Conservation (phyloP, 108 stramenopile genomes). For the Cyclotella choctawhatcheeana region DNA sequence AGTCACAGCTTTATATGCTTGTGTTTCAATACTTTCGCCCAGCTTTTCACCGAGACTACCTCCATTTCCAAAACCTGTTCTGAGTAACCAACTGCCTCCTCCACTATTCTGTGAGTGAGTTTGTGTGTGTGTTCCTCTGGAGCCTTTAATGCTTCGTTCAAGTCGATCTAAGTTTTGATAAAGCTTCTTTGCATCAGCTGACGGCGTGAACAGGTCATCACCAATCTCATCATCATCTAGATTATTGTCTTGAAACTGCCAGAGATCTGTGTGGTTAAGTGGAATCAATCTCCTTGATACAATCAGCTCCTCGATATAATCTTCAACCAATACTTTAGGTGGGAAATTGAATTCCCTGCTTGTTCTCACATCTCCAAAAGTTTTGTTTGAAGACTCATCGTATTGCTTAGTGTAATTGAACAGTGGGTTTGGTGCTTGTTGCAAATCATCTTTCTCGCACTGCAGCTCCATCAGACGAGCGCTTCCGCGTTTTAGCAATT, state of each 20-base stretch:
- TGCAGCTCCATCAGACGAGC: conserved; percentile 66
- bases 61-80: conserved; percentile 74
- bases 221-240: conserved; percentile 72
- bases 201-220: conserved; percentile 65
- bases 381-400: conserved; percentile 43
- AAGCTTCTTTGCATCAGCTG: conserved; percentile 64
- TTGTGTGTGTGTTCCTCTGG: conserved; percentile 4
- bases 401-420: conserved; percentile 79
- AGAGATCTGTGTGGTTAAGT: conserved; percentile 87
- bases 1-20: conserved; percentile 84
- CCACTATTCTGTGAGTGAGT: conserved; percentile 50
- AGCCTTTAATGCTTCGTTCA: conserved; percentile 24
- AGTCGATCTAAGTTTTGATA: conserved; percentile 50
- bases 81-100: conserved; percentile 86
- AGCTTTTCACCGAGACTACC: conserved; percentile 85
- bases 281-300: conserved; percentile 62
- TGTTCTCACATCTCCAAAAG: conserved; percentile 42
- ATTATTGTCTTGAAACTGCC: conserved; percentile 59
- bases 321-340: conserved; percentile 77
- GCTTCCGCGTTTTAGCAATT: conserved; percentile 62
- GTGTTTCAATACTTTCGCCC: conserved; percentile 82
- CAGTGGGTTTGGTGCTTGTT: conserved; percentile 83
- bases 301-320: conserved; percentile 84
- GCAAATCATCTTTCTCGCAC: conserved; percentile 86
- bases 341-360: conserved; percentile 81